A percentile compares a stretch with the other conserved stretches of the same genome.
These are phyloP conservation scores for Vigna unguiculata DNA, from an alignment of 306 rosid genomes.

Conservation along the genomic window DNA sequence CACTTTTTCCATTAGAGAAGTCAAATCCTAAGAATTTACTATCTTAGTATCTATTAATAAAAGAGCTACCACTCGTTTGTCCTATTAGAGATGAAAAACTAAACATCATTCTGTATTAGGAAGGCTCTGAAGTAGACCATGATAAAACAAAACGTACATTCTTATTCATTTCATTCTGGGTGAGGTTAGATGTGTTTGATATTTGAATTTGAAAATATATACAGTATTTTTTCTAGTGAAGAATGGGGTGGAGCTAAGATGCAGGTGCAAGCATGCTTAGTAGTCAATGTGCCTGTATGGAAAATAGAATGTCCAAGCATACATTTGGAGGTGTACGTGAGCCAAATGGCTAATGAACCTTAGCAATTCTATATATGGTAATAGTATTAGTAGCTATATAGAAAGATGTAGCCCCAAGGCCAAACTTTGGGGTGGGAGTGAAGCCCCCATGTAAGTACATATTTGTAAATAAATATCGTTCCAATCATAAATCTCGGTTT, in stretches of 20 bases:
- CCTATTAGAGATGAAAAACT: neutral
- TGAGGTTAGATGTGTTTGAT: conserved; percentile 20
- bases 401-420: neutral
- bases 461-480: conserved; percentile 26
- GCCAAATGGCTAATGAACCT: conserved; percentile 23
- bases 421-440: conserved; percentile 32
- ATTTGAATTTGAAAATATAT: conserved; percentile 19
- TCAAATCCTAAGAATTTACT: conserved; percentile 9
- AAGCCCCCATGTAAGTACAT: neutral
- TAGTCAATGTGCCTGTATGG: conserved; percentile 4
- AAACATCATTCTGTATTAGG: neutral
- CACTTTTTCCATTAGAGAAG: neutral
- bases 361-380: conserved; percentile 7
- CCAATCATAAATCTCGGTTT: neutral
- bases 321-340: neutral
- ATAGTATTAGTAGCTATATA: neutral
- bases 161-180: conserved; percentile 9
- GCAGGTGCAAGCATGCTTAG: conserved; percentile 9
- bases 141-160: neutral
- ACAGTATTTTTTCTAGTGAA: neutral
- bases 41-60: neutral
- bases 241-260: conserved; percentile 9
- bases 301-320: conserved; percentile 23
- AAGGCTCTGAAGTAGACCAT: neutral
- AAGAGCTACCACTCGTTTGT: neutral